These are phyloP conservation scores for Sporothrix euskadiensis DNA, from an alignment of 2,329 filamentous ascomycete species.

Conservation along the genomic window DNA sequence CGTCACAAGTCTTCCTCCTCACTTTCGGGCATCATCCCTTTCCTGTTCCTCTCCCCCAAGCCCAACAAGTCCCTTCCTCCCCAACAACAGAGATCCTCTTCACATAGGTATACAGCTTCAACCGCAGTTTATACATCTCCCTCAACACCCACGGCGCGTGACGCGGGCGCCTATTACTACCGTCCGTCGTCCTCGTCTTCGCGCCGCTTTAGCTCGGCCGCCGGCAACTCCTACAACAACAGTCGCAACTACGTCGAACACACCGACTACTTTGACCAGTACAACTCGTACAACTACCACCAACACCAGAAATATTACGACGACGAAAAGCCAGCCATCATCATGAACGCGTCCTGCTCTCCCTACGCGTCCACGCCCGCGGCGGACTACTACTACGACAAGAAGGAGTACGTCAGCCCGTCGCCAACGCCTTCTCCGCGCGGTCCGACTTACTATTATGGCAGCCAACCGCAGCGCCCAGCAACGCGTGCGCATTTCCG, in stretches of 20 bases:
- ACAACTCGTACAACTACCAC: background rate
- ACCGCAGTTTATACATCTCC: conserved; percentile 19
- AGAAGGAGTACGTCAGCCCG: conserved; percentile 53
- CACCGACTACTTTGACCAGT: background rate
- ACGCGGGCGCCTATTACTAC: conserved; percentile 14
- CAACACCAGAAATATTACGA: conserved; percentile 22
- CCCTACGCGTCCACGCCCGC: conserved; percentile 52
- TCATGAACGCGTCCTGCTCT: conserved; percentile 46
- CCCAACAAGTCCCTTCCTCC: conserved; percentile 27
- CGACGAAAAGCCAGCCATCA: conserved; percentile 40
- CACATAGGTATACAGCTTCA: conserved; percentile 25
- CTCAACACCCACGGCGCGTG: conserved; percentile 4
- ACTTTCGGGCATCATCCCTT: conserved; percentile 30
- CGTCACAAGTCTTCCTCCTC: conserved; percentile 32
- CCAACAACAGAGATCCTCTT: conserved; percentile 21
- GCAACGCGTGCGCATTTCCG: conserved; percentile 56
- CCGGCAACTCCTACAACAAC: conserved; percentile 9
- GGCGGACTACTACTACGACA: conserved; percentile 53
- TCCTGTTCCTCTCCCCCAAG: conserved; percentile 32
- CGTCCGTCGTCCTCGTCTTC: conserved; percentile 24
- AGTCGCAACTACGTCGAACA: conserved; percentile 17
- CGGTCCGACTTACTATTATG: conserved; percentile 49
- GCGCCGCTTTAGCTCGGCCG: conserved; percentile 18
- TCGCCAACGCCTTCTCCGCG: conserved; percentile 60
- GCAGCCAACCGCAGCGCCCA: conserved; percentile 48